A percentile compares a stretch with the other conserved stretches of the same genome.
Conservation (phyloP, 306 rosid species). For the Quercus parvula region DNA sequence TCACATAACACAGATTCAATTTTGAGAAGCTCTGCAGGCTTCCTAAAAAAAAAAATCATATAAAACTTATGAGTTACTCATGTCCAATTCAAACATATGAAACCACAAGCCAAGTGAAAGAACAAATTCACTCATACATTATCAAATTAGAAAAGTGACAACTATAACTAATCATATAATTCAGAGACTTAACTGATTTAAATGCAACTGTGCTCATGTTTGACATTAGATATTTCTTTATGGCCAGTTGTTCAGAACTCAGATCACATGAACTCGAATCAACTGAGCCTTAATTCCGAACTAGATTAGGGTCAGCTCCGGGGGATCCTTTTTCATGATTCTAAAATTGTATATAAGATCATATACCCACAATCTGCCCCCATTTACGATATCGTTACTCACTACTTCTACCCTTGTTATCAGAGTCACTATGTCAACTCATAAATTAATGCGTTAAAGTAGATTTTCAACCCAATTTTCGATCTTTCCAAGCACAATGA, state of each 20-base stretch:
- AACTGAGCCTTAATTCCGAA: background rate
- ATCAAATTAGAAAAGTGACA: background rate
- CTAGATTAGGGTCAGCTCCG: background rate
- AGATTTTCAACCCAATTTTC: background rate
- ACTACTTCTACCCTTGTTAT: background rate
- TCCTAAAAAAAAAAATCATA: conserved; percentile 43
- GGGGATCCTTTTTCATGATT: background rate
- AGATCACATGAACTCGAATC: background rate
- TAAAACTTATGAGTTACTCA: conserved; percentile 7
- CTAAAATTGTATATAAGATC: background rate
- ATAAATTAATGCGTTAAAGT: background rate
- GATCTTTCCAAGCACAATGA: too few species aligned
- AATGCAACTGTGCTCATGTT: background rate
- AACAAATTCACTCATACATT: background rate
- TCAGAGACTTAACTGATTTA: background rate
- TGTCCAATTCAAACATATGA: background rate
- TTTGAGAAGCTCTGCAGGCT: conserved; percentile 68
- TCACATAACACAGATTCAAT: conserved; percentile 62
- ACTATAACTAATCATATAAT: background rate
- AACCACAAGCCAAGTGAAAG: background rate
- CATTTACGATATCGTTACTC: background rate
- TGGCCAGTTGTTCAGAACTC: background rate
- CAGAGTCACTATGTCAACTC: background rate
- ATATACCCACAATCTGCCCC: background rate
- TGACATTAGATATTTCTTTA: background rate